Evolutionary conservation across 1,284 basidiomycete genomes (phyloP).

Genomic region (Calocybe gambosa): DNA sequence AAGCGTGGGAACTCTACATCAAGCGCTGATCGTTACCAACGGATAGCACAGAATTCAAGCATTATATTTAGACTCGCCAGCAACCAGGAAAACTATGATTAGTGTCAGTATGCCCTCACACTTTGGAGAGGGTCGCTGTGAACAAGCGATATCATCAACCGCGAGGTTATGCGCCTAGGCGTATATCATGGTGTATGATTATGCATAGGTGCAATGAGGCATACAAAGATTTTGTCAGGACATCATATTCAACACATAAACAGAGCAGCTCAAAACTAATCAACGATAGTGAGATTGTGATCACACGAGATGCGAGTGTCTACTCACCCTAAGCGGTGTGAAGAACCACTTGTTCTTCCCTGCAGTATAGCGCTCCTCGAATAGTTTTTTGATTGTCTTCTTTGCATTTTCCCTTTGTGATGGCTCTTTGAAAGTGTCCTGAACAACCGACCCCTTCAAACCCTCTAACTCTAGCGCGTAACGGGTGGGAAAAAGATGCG

Average conservation of each 20-base stretch:
- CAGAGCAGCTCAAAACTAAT: conserved; percentile 30
- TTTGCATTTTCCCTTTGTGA: conserved; percentile 89
- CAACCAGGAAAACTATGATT: too few relatives aligned
- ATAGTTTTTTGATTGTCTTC: conserved; percentile 92
- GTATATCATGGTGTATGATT: conserved; percentile 10
- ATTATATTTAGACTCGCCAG: too few relatives aligned
- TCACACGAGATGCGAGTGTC: not conserved
- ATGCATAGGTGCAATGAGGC: conserved; percentile 26
- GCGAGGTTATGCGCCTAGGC: too few relatives aligned
- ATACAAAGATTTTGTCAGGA: conserved; percentile 29
- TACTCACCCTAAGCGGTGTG: conserved; percentile 67
- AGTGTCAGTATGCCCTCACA: too few relatives aligned
- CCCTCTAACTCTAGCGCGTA: conserved; percentile 93
- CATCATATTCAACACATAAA: conserved; percentile 24
- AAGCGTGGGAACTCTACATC: too few relatives aligned
- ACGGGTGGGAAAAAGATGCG: conserved; percentile 95
- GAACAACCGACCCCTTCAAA: conserved; percentile 77
- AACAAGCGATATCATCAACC: too few relatives aligned
- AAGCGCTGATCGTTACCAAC: too few relatives aligned
- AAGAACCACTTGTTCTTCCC: conserved; percentile 98
- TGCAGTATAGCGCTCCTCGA: conserved; percentile 87
- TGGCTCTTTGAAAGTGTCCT: conserved; percentile 94
- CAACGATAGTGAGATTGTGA: conserved; percentile 1
- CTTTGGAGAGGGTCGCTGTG: too few relatives aligned
- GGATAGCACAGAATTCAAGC: too few relatives aligned